A percentile compares a stretch with the other conserved stretches of the same genome.
Conservation (phyloP, 768 basidiomycete genomes). For the Lenzites betulinus region DNA sequence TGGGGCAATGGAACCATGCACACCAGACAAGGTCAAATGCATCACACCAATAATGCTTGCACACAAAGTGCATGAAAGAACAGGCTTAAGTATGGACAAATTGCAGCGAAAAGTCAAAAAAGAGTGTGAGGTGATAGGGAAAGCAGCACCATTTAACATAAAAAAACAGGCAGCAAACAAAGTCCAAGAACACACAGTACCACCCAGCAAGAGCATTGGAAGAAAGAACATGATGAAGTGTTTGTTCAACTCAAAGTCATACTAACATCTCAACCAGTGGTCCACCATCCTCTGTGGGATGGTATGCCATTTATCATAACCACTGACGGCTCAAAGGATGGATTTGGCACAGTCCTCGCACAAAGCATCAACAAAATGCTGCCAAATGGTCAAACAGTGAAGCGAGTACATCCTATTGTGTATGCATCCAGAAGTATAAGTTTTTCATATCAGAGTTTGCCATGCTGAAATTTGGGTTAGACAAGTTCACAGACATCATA, state of each 20-base stretch:
- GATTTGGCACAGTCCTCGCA: conserved; percentile 35
- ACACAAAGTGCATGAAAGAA: conserved; percentile 37
- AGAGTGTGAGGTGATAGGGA: conserved; percentile 32
- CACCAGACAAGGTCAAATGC: conserved; percentile 38
- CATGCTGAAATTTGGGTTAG: conserved; percentile 35
- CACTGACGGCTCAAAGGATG: conserved; percentile 37
- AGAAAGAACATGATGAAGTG: conserved; percentile 32
- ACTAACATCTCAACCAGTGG: conserved; percentile 36
- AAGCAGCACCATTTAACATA: conserved; percentile 25
- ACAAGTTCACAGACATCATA: conserved; percentile 22
- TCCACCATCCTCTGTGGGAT: conserved; percentile 35
- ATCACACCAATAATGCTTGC: conserved; percentile 38
- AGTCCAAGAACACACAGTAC: not conserved
- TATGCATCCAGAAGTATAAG: conserved; percentile 37
- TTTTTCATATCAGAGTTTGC: conserved; percentile 40
- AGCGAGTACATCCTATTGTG: conserved; percentile 32
- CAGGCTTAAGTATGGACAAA: conserved; percentile 36
- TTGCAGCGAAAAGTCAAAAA: conserved; percentile 38
- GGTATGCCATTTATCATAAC: conserved; percentile 40
- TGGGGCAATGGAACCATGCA: conserved; percentile 35
- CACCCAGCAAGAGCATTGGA: conserved; percentile 17
- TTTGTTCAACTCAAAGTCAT: conserved; percentile 36
- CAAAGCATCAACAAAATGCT: conserved; percentile 26
- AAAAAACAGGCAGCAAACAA: conserved; percentile 23
- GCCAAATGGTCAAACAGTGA: conserved; percentile 24